Percentiles rank a stretch among this genome's conserved stretches.
Evolutionary conservation across 177 flowering plant genomes (phyloP).

Genomic region (Vitis hybrid): DNA sequence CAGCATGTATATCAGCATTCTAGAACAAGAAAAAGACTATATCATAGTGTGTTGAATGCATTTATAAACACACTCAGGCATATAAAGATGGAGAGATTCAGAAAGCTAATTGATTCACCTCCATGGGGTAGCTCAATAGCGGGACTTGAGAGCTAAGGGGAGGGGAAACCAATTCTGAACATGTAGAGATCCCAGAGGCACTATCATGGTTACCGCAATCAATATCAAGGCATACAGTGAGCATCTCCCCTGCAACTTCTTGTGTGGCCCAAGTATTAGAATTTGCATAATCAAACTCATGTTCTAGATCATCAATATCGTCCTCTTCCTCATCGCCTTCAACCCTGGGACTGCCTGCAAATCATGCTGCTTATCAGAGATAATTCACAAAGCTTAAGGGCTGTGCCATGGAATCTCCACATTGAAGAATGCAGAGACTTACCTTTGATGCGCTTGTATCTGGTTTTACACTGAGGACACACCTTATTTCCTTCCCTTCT

Average conservation of each 20-base stretch:
- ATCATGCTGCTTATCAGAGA: background rate
- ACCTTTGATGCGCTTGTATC: conserved; percentile 79
- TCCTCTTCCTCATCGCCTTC: conserved; percentile 83
- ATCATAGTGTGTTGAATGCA: background rate
- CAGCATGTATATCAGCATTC: conserved; percentile 51
- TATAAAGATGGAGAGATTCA: background rate
- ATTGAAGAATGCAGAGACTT: conserved; percentile 7
- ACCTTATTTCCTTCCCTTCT: conserved; percentile 74
- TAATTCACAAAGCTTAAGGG: background rate
- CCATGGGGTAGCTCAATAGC: conserved; percentile 38
- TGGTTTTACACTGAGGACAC: conserved; percentile 85
- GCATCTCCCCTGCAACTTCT: conserved; percentile 41
- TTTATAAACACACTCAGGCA: background rate
- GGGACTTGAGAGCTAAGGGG: conserved; percentile 27
- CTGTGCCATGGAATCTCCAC: too few relatives aligned
- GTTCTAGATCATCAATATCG: conserved; percentile 64
- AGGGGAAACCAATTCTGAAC: conserved; percentile 20
- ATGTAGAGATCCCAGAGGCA: conserved; percentile 14
- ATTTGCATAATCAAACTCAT: conserved; percentile 59
- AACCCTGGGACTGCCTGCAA: conserved; percentile 64
- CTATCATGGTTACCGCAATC: conserved; percentile 16
- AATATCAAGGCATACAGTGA: conserved; percentile 22
- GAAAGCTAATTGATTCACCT: conserved; percentile 17
- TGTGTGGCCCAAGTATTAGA: conserved; percentile 34
- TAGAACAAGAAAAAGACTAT: conserved; percentile 10